A percentile compares a stretch with the other conserved stretches of the same genome.
Conservation (phyloP, 2,329 filamentous ascomycete genomes). For the Magnaporthales sp. region DNA sequence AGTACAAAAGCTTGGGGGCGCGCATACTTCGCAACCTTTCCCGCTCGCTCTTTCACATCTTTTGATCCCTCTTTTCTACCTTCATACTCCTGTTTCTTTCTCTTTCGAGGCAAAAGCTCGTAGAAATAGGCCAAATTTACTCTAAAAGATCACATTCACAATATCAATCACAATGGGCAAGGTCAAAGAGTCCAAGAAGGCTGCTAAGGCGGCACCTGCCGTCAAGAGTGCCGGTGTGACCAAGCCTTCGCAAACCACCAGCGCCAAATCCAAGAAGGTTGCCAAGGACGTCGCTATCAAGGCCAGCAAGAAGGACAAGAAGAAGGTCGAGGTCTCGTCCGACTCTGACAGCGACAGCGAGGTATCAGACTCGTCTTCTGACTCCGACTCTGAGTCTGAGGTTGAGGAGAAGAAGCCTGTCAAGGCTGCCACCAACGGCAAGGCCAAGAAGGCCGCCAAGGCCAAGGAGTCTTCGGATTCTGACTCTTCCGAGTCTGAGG, state of each 20-base stretch:
- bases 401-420: constrained; percentile 23
- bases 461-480: constrained; percentile 15
- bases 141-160: neutral
- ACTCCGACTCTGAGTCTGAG: constrained; percentile 23
- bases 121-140: constrained; percentile 2
- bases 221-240: constrained; percentile 60
- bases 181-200: constrained; percentile 51
- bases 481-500: constrained; percentile 20
- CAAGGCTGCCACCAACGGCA: constrained; percentile 21
- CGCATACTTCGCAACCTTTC: neutral
- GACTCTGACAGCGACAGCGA: constrained; percentile 26
- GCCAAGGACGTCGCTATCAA: constrained; percentile 54
- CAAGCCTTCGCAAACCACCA: constrained; percentile 58
- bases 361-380: constrained; percentile 20
- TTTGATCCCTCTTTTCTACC: neutral
- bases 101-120: constrained; percentile 4
- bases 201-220: constrained; percentile 36
- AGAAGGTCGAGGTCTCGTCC: constrained; percentile 28
- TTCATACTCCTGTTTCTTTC: constrained; percentile 12
- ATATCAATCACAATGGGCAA: constrained; percentile 49
- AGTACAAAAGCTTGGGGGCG: neutral
- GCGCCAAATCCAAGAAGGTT: constrained; percentile 58
- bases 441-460: constrained; percentile 11
- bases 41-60: neutral
- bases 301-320: constrained; percentile 36